Conservation (phyloP, 805 yeast genomes). For the Lipomyces spencermartinsiae region DNA sequence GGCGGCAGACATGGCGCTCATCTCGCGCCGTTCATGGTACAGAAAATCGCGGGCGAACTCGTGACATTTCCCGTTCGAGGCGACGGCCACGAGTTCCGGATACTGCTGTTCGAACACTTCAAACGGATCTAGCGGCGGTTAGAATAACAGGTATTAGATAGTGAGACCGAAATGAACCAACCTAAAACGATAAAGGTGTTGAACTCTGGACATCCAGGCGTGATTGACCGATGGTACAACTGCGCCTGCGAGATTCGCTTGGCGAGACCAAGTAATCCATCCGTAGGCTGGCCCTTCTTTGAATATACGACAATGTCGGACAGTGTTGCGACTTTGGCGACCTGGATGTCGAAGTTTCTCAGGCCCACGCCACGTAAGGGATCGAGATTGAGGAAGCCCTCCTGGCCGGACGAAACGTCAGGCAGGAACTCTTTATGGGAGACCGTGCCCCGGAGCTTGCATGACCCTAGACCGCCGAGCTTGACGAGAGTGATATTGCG, state of each 20-base stretch:
- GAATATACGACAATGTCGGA: conserved; percentile 83
- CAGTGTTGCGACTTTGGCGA: conserved; percentile 74
- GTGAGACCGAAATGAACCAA: background rate
- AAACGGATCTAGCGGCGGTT: conserved; percentile 31
- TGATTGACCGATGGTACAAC: conserved; percentile 22
- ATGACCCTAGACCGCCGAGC: conserved; percentile 22
- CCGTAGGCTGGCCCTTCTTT: conserved; percentile 31
- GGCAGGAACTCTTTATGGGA: conserved; percentile 35
- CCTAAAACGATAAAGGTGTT: conserved; percentile 36
- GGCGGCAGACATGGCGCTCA: conserved; percentile 82
- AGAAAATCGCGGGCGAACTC: conserved; percentile 58
- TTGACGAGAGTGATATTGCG: conserved; percentile 33
- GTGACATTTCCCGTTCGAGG: conserved; percentile 26
- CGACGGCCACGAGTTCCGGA: conserved; percentile 37
- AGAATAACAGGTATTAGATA: background rate
- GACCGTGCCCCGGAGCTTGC: conserved; percentile 37
- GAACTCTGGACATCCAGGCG: conserved; percentile 28
- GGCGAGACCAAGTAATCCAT: conserved; percentile 32
- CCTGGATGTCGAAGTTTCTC: conserved; percentile 86
- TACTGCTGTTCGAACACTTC: conserved; percentile 35
- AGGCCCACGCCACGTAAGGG: conserved; percentile 76
- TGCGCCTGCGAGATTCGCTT: conserved; percentile 37
- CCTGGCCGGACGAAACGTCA: conserved; percentile 15
- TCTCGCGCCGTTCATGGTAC: conserved; percentile 80
- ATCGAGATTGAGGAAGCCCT: conserved; percentile 60